A percentile compares a stretch with the other conserved stretches of the same genome.
Evolutionary conservation across 208 protist species (phyloP).

Genomic region (Acanthamoeba triangularis): DNA sequence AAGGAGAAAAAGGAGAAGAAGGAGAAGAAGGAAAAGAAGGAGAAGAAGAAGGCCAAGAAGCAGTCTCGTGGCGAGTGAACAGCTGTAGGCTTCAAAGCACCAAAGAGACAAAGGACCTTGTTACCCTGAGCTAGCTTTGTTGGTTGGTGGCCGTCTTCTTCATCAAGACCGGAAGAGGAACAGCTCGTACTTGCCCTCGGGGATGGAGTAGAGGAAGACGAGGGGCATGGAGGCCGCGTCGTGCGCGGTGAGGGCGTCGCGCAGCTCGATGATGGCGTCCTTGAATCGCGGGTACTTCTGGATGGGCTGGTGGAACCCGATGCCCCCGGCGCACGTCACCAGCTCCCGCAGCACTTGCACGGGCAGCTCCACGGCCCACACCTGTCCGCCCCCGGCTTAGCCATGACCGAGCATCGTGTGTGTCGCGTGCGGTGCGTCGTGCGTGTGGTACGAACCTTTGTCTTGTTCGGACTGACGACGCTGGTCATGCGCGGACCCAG

Average conservation of each 20-base stretch:
- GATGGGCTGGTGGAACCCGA: slow-evolving; percentile 34
- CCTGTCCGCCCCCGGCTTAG: background rate
- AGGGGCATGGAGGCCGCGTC: slow-evolving; percentile 3
- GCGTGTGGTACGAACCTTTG: background rate
- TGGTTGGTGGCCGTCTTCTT: too few relatives aligned
- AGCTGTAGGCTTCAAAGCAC: too few relatives aligned
- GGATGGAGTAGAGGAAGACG: slow-evolving; percentile 63
- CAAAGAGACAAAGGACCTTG: too few relatives aligned
- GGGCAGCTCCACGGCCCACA: slow-evolving; percentile 61
- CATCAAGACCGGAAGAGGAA: background rate
- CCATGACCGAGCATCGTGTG: background rate
- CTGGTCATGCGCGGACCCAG: slow-evolving; percentile 19
- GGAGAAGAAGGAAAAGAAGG: too few relatives aligned
- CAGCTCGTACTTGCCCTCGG: slow-evolving; percentile 62
- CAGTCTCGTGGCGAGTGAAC: background rate
- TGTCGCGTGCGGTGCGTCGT: background rate
- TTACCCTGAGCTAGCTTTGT: too few relatives aligned
- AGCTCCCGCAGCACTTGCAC: slow-evolving; percentile 63
- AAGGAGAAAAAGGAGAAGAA: too few relatives aligned
- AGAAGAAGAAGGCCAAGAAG: background rate
- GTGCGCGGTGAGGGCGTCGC: slow-evolving; percentile 10
- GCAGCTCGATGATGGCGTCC: slow-evolving; percentile 48
- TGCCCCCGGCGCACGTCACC: background rate
- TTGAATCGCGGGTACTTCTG: slow-evolving; percentile 74
- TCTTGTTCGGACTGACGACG: slow-evolving; percentile 16